Evolutionary conservation across 2,329 filamentous ascomycete species (phyloP), one percentile per base, ranked within the genome.

Genomic region (Ophiocordyceps sinensis): DNA sequence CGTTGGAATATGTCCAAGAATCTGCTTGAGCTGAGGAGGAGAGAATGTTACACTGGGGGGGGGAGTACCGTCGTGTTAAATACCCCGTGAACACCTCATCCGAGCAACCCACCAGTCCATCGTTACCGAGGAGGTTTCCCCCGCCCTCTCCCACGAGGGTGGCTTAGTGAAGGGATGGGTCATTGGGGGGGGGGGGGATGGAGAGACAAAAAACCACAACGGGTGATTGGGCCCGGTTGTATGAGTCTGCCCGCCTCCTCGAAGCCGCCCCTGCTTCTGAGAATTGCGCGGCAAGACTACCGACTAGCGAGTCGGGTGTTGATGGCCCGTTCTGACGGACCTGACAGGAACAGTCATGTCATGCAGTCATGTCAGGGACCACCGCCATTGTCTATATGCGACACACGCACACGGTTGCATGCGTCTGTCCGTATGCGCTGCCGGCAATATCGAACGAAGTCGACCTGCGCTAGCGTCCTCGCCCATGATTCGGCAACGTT

Each of bases 1-100:
- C 40, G 23, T 39, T 37, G 13, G 36, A 28, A 34, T 11, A 13
- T 42, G 36, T 46, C 37, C 45, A 36, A 44, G 34, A 38, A 26
- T 32, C 39, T 44, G 43, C 32, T 42, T 41, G 40, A 37, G 41
- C 37, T 50, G 45, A 37, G 36, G 28, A 28, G 30, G 37, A 28
- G 30, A 36, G 40, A 28, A 13, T 40, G 36, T 19, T 40, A 21
- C 13, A n/a, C n/a, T n/a, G 31, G 28, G 36, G 37, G 41, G 41
- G 44, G 47, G 44, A 43, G 38, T 35, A 42, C 26, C 37, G 38
- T 28, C 26, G 43, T 46, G 43, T 52, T 52, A 52, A 52, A 43
- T 52, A 51, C 28, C 36, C 40, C 23, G 28, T 38, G 28, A 34
- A 19, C 26, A 4, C 12, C n/a, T 11, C 36, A 32, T 19, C n/a